Conservation (phyloP, 352 stramenopile genomes). For the Elongisporangium anandrum region DNA sequence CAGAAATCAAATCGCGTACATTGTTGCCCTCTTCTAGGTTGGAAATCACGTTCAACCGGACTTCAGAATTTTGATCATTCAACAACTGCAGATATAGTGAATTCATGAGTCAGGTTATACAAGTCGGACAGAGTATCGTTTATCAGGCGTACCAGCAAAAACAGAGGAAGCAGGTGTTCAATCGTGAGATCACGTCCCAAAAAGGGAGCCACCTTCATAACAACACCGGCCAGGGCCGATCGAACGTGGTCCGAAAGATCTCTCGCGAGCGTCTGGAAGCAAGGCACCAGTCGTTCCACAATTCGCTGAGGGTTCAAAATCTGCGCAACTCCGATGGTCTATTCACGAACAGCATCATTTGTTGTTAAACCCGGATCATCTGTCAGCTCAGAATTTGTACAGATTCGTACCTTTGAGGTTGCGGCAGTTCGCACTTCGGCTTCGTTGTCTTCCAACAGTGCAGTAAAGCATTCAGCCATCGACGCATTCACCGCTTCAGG, state of each 20-base stretch:
- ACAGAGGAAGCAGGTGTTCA: constrained; percentile 92
- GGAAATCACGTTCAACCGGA: constrained; percentile 98
- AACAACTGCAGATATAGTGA: constrained; percentile 62
- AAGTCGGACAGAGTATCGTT: too few relatives aligned
- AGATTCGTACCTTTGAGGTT: constrained; percentile 85
- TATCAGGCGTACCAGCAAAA: constrained; percentile 79
- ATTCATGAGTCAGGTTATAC: constrained; percentile 3
- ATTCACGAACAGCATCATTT: neutral
- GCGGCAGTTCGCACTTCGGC: constrained; percentile 95
- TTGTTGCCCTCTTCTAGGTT: constrained; percentile 95
- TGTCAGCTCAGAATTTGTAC: neutral
- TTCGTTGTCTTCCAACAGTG: constrained; percentile 96
- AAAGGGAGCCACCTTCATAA: constrained; percentile 94
- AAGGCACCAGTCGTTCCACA: constrained; percentile 73
- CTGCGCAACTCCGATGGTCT: constrained; percentile 41
- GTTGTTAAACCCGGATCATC: neutral
- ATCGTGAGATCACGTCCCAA: constrained; percentile 93
- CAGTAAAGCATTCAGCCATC: constrained; percentile 88
- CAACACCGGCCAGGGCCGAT: constrained; percentile 91
- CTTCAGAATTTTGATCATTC: constrained; percentile 96
- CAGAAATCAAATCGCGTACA: constrained; percentile 21
- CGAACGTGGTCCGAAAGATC: constrained; percentile 97
- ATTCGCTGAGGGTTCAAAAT: constrained; percentile 62
- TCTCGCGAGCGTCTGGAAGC: constrained; percentile 92
- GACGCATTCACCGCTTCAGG: constrained; percentile 61